phyloP scores from a whole-genome alignment of 371 early-diverging fungal species.

The Syncephalis fuscata region DNA sequence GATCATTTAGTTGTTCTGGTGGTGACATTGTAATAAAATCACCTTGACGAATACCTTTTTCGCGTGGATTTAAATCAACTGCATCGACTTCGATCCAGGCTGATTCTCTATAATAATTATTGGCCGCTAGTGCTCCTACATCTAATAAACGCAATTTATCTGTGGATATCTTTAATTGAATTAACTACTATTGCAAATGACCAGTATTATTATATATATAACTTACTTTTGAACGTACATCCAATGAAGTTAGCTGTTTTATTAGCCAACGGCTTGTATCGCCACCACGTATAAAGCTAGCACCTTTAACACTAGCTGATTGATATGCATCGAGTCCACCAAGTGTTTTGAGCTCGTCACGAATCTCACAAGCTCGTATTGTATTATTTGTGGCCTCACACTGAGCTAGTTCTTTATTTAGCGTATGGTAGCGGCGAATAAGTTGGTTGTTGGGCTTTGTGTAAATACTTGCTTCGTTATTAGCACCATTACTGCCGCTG shows the following conservation, averaged over 20 bases:
- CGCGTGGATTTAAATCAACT: constrained; percentile 79
- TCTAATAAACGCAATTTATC: constrained; percentile 46
- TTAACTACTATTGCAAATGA: no score
- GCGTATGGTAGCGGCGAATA: constrained; percentile 53
- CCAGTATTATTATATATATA: no score
- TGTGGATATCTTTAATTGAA: background rate
- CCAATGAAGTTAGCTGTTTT: constrained; percentile 5
- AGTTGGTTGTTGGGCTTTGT: constrained; percentile 28
- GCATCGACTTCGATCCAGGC: constrained; percentile 49
- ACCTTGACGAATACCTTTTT: constrained; percentile 42
- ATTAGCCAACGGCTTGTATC: constrained; percentile 76
- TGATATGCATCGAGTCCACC: constrained; percentile 85
- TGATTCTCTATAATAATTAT: constrained; percentile 47
- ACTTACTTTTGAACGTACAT: no score
- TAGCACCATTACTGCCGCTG: no score
- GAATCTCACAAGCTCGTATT: constrained; percentile 18
- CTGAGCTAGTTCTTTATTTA: constrained; percentile 48
- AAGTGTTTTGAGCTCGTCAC: constrained; percentile 52
- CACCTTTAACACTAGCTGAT: constrained; percentile 62
- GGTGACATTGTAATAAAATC: constrained; percentile 60
- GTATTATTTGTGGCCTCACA: constrained; percentile 9
- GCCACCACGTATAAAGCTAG: constrained; percentile 62
- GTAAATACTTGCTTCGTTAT: no score
- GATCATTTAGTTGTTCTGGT: constrained; percentile 11
- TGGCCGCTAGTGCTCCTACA: constrained; percentile 70